phyloP scores from a whole-genome alignment of 2,329 filamentous ascomycete species.

The Cladobotryum mycophilum region DNA sequence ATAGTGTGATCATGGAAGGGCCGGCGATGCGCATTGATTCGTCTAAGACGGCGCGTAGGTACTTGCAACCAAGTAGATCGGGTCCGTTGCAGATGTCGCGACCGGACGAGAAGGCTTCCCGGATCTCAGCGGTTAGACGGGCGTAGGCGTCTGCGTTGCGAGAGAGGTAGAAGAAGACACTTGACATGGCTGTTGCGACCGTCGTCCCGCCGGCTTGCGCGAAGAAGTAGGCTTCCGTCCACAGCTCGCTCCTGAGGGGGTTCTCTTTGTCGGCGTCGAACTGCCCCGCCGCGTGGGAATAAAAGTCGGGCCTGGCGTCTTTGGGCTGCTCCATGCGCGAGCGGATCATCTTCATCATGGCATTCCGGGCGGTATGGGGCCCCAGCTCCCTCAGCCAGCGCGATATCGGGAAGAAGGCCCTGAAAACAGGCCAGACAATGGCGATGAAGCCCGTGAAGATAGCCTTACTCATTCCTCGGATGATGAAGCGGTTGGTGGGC shows the following conservation, averaged over 20 bases:
- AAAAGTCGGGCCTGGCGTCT: neutral
- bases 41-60: constrained; percentile 34
- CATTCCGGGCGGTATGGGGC: too few species aligned
- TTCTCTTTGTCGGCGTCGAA: neutral
- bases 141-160: constrained; percentile 25
- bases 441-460: neutral
- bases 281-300: neutral
- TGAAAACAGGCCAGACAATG: neutral
- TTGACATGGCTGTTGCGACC: too few species aligned
- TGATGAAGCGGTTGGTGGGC: neutral
- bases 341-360: neutral
- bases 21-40: constrained; percentile 2
- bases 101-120: constrained; percentile 22
- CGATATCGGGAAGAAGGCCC: neutral
- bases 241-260: neutral
- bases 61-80: constrained; percentile 27
- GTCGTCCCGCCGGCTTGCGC: neutral
- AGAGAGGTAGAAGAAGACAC: constrained; percentile 33
- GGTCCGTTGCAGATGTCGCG: constrained; percentile 30
- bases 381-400: too few species aligned
- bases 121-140: constrained; percentile 26
- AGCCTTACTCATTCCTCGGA: neutral
- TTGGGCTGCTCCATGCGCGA: neutral
- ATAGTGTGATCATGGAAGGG: neutral
- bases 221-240: constrained; percentile 1